These are phyloP conservation scores for Erythrophleum fordii DNA, from an alignment of 306 rosid genomes.

Conservation along the genomic window DNA sequence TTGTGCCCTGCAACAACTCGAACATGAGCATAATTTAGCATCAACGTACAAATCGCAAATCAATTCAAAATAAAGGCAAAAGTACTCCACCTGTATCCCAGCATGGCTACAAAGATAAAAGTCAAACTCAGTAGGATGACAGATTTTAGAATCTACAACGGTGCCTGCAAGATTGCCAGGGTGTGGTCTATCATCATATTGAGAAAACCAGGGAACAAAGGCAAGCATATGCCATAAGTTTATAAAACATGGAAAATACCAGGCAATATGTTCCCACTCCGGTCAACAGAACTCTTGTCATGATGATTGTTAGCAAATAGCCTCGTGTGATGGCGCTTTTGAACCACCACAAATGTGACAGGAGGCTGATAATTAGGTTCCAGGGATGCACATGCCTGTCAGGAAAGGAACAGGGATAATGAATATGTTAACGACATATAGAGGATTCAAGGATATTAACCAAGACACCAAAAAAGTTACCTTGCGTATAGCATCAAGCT, in stretches of 20 bases:
- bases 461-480: conserved; percentile 32
- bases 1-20: conserved; percentile 72
- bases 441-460: not conserved
- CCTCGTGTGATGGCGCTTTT: conserved; percentile 94
- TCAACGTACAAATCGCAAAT: not conserved
- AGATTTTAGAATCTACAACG: conserved; percentile 89
- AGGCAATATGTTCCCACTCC: conserved; percentile 91
- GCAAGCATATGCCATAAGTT: not conserved
- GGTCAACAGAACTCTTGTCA: conserved; percentile 80
- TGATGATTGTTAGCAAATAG: conserved; percentile 78
- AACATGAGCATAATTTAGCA: not conserved
- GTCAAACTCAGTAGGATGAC: conserved; percentile 97
- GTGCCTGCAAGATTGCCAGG: conserved; percentile 61
- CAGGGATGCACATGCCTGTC: conserved; percentile 88
- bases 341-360: conserved; percentile 89
- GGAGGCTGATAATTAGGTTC: conserved; percentile 98
- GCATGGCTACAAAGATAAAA: conserved; percentile 96
- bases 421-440: not conserved
- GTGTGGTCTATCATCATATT: not conserved
- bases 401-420: not conserved
- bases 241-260: conserved; percentile 46
- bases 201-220: not conserved
- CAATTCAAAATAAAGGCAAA: not conserved
- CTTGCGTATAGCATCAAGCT: conserved; percentile 94
- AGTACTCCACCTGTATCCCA: conserved; percentile 76